Base-by-base conservation (phyloP, 2,329 filamentous ascomycete species). In the Apiospora pterosperma region DNA sequence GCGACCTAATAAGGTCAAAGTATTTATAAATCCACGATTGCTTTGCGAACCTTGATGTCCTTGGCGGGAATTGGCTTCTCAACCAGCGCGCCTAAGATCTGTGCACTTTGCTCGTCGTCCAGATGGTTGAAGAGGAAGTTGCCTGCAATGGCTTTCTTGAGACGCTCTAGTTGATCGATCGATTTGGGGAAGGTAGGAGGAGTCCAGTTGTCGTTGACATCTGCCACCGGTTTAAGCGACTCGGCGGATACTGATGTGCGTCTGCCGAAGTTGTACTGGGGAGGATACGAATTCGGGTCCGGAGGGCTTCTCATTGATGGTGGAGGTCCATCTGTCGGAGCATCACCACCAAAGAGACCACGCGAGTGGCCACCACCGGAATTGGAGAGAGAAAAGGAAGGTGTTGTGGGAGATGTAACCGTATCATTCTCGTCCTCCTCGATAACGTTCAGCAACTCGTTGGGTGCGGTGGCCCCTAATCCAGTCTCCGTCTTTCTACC, bases 171-270 rank as follows among this genome's bases (percentile, higher is more conserved):
- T 80, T 98, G 96, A 16, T 97, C 93, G 1, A 84, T 74, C 0
- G 91, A 88, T 83, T 99, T 99, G 68, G 89, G 86, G 76, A 96
- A 93, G 72, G 87, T 87, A 2, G 96, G 96, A 10, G 96, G 93
- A 36, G 89, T 86, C 94, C 95, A 99, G 78, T 92, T 96, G 76
- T 96, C 93, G 72, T 92, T 90, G 64, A 88, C 88, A 66, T 93
- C 90, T 36, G 91, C 89, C 60, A 90, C 92, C 21, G 96, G 96
- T 78, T 97, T 97, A 74, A 98, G 85, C 1, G 95, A 97, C 80
- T 99, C 96, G 61, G 96, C 96, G 44, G 96, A 98, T 62, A 99
- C 96, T 4, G 96, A 98, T 42, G 94, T 97, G 72, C 96, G 92
- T 68, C 96, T 91, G 72, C 88, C 92, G 79, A 97, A 90, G 77